phyloP scores from a whole-genome alignment of 169 alveolate species.

The Plasmodium malariae region DNA sequence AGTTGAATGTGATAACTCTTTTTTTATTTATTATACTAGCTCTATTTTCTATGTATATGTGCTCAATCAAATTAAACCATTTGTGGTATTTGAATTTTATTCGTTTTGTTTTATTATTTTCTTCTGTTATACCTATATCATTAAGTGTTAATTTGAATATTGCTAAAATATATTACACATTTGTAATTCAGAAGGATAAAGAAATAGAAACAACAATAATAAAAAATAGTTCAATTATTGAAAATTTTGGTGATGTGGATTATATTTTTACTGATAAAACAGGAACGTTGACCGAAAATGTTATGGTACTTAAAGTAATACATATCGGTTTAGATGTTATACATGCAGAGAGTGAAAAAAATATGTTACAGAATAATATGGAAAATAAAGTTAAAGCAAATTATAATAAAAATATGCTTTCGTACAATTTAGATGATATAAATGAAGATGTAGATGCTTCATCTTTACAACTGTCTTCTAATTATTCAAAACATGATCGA shows the following conservation, averaged over 20 bases:
- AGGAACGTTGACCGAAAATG: conserved; percentile 98
- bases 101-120: conserved; percentile 94
- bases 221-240: conserved; percentile 90
- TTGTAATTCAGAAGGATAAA: conserved; percentile 91
- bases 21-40: conserved; percentile 90
- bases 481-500: conserved; percentile 45
- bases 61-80: conserved; percentile 54
- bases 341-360: conserved; percentile 77
- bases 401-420: conserved; percentile 27
- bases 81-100: conserved; percentile 80
- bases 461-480: conserved; percentile 16
- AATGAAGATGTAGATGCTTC: conserved; percentile 55
- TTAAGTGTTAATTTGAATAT: conserved; percentile 97
- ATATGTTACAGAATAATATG: conserved; percentile 27
- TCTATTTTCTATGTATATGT: conserved; percentile 75
- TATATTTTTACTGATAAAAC: conserved; percentile 97
- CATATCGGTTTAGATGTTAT: conserved; percentile 86
- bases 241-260: conserved; percentile 98
- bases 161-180: conserved; percentile 94
- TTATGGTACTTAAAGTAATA: conserved; percentile 91
- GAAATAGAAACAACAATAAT: conserved; percentile 95
- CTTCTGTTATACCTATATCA: conserved; percentile 97
- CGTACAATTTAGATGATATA: conserved; percentile 46
- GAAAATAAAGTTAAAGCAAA: conserved; percentile 39
- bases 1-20: conserved; percentile 91